These are phyloP conservation scores for Alternaria brassicae DNA, from an alignment of 2,329 filamentous ascomycete species.

Conservation along the genomic window DNA sequence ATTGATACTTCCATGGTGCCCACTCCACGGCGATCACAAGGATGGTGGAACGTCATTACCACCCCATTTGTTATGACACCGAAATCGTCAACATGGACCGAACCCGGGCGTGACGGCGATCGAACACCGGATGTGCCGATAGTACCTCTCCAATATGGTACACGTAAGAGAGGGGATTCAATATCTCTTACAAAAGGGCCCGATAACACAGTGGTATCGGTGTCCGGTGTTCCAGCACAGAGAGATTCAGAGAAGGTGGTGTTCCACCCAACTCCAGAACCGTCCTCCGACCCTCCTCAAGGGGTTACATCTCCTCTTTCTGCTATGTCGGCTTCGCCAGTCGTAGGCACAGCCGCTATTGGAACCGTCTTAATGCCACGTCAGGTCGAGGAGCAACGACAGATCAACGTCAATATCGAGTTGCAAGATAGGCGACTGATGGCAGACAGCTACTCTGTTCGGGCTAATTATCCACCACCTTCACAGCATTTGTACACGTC, in stretches of 20 bases:
- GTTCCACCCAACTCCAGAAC: constrained; percentile 15
- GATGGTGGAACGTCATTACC: constrained; percentile 81
- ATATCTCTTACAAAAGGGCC: constrained; percentile 12
- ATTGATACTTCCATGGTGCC: constrained; percentile 53
- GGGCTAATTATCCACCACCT: constrained; percentile 25
- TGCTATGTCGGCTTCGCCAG: constrained; percentile 42
- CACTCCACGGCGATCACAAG: constrained; percentile 66
- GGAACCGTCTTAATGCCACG: constrained; percentile 45
- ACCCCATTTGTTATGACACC: constrained; percentile 67
- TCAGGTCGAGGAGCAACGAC: constrained; percentile 34
- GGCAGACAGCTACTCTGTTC: constrained; percentile 19
- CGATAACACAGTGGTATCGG: background rate
- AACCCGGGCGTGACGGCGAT: constrained; percentile 28
- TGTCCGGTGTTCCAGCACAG: background rate
- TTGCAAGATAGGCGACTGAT: constrained; percentile 37
- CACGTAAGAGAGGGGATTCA: constrained; percentile 27
- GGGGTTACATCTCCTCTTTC: constrained; percentile 36
- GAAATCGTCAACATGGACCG: constrained; percentile 46
- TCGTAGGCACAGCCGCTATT: constrained; percentile 42
- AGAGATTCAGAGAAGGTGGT: constrained; percentile 3
- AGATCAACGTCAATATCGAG: constrained; percentile 45
- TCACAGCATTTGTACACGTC: constrained; percentile 27
- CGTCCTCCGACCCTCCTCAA: constrained; percentile 18
- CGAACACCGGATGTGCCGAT: constrained; percentile 45
- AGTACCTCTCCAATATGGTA: constrained; percentile 39